Evolutionary conservation across 78 protist species (phyloP).

Genomic region (Cavenderia fasciculata): DNA sequence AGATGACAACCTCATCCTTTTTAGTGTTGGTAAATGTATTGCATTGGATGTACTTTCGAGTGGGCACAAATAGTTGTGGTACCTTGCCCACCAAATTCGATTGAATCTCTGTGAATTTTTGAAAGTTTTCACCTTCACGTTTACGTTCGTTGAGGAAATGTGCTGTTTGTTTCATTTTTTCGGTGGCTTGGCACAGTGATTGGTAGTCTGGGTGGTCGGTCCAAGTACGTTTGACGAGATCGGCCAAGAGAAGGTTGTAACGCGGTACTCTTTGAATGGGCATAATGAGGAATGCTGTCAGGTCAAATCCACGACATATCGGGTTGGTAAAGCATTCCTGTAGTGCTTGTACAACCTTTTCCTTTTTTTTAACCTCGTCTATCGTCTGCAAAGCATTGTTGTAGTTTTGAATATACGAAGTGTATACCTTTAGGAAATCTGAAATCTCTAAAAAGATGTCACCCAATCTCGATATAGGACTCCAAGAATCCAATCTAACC

Average conservation of each 20-base stretch:
- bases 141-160: constrained; percentile 66
- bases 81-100: constrained; percentile 19
- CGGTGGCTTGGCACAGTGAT: constrained; percentile 29
- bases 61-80: constrained; percentile 30
- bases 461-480: constrained; percentile 3
- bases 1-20: constrained; percentile 13
- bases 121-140: constrained; percentile 57
- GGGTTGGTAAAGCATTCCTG: constrained; percentile 9
- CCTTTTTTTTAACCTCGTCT: constrained; percentile 22
- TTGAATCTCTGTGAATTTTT: constrained; percentile 35
- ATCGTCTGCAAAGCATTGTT: constrained; percentile 27
- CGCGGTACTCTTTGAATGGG: constrained; percentile 85
- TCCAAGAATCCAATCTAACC: constrained; percentile 20
- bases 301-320: neutral
- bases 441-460: constrained; percentile 36
- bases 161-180: constrained; percentile 53
- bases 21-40: neutral
- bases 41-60: constrained; percentile 10
- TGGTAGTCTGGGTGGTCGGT: constrained; percentile 71
- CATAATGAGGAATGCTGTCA: constrained; percentile 58
- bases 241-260: constrained; percentile 48
- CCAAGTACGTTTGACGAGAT: constrained; percentile 73
- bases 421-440: constrained; percentile 62
- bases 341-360: neutral
- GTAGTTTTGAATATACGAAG: constrained; percentile 57